A percentile compares a stretch with the other conserved stretches of the same genome.
Evolutionary conservation across 1,139 yeast species (phyloP).

Genomic region (Yamadazyma songkhlaensis): DNA sequence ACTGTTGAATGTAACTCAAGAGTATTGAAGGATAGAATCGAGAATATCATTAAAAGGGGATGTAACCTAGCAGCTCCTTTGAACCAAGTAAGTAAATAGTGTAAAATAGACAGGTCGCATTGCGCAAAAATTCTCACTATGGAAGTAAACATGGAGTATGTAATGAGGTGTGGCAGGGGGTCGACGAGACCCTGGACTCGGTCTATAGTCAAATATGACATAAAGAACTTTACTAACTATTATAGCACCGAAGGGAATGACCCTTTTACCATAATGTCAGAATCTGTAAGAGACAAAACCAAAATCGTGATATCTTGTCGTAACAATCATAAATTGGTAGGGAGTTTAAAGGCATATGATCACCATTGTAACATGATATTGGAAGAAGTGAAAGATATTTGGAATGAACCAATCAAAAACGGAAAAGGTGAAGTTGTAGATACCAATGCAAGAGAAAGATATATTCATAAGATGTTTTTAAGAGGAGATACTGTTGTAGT

Average conservation of each 20-base stretch:
- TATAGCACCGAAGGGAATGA: no score
- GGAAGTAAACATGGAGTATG: background rate
- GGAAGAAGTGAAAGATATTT: conserved; percentile 88
- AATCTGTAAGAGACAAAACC: conserved; percentile 69
- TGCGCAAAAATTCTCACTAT: background rate
- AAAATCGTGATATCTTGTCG: conserved; percentile 88
- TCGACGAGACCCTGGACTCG: no score
- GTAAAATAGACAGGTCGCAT: conserved; percentile 7
- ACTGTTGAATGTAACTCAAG: conserved; percentile 74
- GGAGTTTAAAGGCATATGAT: conserved; percentile 90
- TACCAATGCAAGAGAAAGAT: conserved; percentile 74
- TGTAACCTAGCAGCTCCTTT: conserved; percentile 83
- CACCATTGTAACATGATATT: conserved; percentile 92
- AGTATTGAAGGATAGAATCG: conserved; percentile 78
- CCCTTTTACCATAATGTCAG: conserved; percentile 82
- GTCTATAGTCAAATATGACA: no score
- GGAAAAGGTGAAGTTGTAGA: conserved; percentile 71
- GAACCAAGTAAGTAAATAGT: conserved; percentile 9
- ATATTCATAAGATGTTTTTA: conserved; percentile 82
- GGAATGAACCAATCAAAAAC: conserved; percentile 72
- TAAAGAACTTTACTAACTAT: no score
- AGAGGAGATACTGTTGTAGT: conserved; percentile 96
- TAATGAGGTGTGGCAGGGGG: no score
- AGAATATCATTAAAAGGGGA: conserved; percentile 76
- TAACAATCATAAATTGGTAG: conserved; percentile 88